These are phyloP conservation scores for Mycena kentingensis DNA, from an alignment of 768 basidiomycete genomes.

Conservation along the genomic window DNA sequence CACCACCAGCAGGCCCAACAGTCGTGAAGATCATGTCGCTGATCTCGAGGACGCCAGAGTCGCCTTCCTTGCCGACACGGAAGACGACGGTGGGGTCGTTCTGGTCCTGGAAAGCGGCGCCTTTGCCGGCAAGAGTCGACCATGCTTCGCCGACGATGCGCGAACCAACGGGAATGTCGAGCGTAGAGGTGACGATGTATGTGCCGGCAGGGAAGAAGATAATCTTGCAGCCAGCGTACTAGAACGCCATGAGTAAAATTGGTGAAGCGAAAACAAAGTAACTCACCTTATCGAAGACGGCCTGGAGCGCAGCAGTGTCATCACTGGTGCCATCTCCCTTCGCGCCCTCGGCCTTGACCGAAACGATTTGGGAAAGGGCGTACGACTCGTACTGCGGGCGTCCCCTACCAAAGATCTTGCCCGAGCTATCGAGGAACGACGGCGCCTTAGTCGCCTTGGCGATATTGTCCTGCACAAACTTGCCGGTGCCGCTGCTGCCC, in stretches of 20 bases:
- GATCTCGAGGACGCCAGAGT: slow-evolving; percentile 57
- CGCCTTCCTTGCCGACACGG: slow-evolving; percentile 47
- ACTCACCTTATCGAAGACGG: slow-evolving; percentile 57
- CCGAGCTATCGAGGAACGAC: slow-evolving; percentile 54
- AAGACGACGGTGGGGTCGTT: slow-evolving; percentile 48
- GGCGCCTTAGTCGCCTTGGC: slow-evolving; percentile 53
- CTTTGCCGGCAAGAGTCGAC: slow-evolving; percentile 55
- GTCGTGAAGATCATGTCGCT: slow-evolving; percentile 69
- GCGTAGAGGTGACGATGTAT: slow-evolving; percentile 54
- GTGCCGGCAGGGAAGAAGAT: slow-evolving; percentile 79
- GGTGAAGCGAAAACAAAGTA: not conserved
- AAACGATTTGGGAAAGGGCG: slow-evolving; percentile 65
- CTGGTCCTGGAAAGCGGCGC: slow-evolving; percentile 45
- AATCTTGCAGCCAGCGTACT: slow-evolving; percentile 76
- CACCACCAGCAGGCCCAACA: slow-evolving; percentile 52
- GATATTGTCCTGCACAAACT: slow-evolving; percentile 55
- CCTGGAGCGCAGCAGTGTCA: slow-evolving; percentile 70
- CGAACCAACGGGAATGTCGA: slow-evolving; percentile 59
- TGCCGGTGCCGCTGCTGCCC: slow-evolving; percentile 45
- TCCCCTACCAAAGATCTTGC: slow-evolving; percentile 59
- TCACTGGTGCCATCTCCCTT: slow-evolving; percentile 74
- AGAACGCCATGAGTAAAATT: not conserved
- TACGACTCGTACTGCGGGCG: slow-evolving; percentile 72
- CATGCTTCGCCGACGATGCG: slow-evolving; percentile 62
- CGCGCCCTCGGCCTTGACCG: slow-evolving; percentile 69